phyloP scores from a whole-genome alignment of 1,284 basidiomycete species.

The Cystobasidium pallidum region DNA sequence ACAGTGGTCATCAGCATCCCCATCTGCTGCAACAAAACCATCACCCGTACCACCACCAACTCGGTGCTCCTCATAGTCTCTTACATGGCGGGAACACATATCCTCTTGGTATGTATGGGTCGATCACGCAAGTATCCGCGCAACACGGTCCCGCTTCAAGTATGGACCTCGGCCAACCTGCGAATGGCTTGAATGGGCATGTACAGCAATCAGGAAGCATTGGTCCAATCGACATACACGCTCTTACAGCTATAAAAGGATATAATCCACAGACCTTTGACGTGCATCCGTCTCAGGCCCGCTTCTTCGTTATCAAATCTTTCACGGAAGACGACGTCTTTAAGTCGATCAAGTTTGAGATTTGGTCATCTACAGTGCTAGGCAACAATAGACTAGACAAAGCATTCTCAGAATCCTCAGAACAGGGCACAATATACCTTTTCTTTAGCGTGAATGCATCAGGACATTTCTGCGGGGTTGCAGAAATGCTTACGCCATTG shows the following conservation, averaged over 20 bases:
- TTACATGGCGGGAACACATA: background rate
- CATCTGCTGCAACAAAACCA: constrained; percentile 10
- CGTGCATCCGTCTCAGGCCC: constrained; percentile 62
- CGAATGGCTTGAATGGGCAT: background rate
- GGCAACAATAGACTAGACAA: constrained; percentile 94
- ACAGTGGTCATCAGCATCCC: background rate
- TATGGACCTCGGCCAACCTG: background rate
- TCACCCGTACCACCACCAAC: background rate
- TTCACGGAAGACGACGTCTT: constrained; percentile 98
- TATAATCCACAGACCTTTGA: constrained; percentile 82
- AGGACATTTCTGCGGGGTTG: constrained; percentile 95
- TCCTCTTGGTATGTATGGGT: background rate
- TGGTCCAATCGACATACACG: constrained; percentile 70
- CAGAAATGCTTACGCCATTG: constrained; percentile 71
- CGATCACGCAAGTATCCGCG: background rate
- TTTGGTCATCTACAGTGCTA: constrained; percentile 93
- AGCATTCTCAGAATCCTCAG: constrained; percentile 88
- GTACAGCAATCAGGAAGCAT: background rate
- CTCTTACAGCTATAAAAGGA: constrained; percentile 80
- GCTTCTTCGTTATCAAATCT: constrained; percentile 95
- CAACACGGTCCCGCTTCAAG: constrained; percentile 2
- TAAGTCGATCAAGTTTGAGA: constrained; percentile 83
- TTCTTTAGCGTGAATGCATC: constrained; percentile 95
- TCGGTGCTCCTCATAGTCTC: background rate
- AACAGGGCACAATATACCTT: constrained; percentile 86